phyloP scores from a whole-genome alignment of 352 stramenopile species.

The Thalassiosira mediterranea region DNA sequence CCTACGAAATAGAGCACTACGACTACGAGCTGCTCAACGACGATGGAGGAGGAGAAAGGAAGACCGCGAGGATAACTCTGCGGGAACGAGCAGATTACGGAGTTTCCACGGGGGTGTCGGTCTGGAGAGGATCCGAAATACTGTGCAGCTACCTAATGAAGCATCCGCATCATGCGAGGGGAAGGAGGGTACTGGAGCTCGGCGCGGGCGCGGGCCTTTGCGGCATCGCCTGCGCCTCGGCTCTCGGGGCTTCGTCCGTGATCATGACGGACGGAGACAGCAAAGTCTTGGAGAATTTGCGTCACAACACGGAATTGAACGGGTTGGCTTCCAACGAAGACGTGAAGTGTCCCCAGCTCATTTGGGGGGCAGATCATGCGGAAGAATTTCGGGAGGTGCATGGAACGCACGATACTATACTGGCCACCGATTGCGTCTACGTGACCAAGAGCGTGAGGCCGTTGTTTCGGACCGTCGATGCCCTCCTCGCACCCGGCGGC shows the following conservation, averaged over 20 bases:
- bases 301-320: constrained; percentile 22
- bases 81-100: no score
- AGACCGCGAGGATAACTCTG: no score
- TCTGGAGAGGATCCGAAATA: constrained; percentile 15
- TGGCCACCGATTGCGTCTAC: constrained; percentile 28
- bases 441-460: constrained; percentile 13
- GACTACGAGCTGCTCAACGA: no score
- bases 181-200: constrained; percentile 15
- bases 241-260: constrained; percentile 9
- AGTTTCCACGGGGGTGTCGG: constrained; percentile 9
- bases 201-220: constrained; percentile 23
- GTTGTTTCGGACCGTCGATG: constrained; percentile 29
- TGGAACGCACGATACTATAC: constrained; percentile 20
- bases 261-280: constrained; percentile 31
- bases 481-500: constrained; percentile 2
- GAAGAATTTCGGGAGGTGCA: constrained; percentile 16
- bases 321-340: neutral
- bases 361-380: constrained; percentile 20
- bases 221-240: constrained; percentile 11
- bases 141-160: constrained; percentile 5
- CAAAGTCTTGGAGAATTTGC: constrained; percentile 15
- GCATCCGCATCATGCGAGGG: neutral
- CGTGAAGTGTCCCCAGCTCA: constrained; percentile 20
- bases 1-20: no score
- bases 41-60: no score